Evolutionary conservation across 768 basidiomycete species (phyloP).

Genomic region (Pseudohyphozyma bogoriensis): DNA sequence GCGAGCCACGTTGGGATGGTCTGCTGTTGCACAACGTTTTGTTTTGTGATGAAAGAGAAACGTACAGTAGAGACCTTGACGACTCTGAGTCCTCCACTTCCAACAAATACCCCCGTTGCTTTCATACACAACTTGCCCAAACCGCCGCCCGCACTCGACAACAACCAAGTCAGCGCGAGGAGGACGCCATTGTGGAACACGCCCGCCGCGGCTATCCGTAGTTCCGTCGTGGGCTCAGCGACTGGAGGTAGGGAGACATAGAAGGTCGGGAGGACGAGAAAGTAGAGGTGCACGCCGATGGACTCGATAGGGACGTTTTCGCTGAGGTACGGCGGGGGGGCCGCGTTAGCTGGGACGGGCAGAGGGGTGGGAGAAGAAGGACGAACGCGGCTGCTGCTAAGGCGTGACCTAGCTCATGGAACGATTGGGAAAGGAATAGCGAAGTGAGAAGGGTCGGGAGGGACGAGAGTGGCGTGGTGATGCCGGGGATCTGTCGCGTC

Average conservation of each 20-base stretch:
- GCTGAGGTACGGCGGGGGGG: background rate
- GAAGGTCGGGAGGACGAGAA: conserved; percentile 18
- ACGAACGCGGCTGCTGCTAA: conserved; percentile 13
- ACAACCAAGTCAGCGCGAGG: background rate
- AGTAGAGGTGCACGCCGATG: conserved; percentile 3
- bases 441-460: conserved; percentile 3
- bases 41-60: background rate
- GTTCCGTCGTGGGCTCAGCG: background rate
- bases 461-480: background rate
- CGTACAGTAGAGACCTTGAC: no score
- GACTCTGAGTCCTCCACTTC: no score
- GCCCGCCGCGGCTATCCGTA: conserved; percentile 9
- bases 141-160: background rate
- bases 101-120: no score
- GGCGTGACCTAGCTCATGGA: conserved; percentile 20
- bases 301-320: conserved; percentile 4
- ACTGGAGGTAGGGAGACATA: conserved; percentile 11
- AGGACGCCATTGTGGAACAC: conserved; percentile 12
- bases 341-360: background rate
- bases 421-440: conserved; percentile 2
- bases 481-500: conserved; percentile 15
- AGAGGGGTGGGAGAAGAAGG: background rate
- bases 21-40: background rate
- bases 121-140: no score
- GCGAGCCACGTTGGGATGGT: background rate